Base-by-base conservation (phyloP, 495 filamentous ascomycete species). In the Apiosordaria backusii region DNA sequence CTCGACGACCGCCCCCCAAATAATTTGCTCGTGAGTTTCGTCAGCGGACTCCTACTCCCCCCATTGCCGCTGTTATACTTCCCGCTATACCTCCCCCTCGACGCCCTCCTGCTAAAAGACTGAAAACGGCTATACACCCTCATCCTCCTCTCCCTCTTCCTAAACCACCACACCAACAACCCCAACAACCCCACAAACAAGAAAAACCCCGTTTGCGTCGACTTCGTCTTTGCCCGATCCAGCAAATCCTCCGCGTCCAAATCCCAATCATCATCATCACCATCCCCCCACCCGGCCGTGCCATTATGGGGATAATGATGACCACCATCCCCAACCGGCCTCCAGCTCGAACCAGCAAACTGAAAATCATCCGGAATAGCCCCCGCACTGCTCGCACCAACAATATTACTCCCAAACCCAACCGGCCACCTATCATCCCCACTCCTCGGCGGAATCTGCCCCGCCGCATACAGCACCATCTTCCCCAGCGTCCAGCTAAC, bases 401-500 rank as follows among this genome's bases (percentile, higher is more conserved):
- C 59, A 40, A 22, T 4, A 72, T 99, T 98, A 79, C 85, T 90
- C 53, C 95, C 95, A 72, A 98, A 98, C 1, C 95, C 95, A 9
- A 99, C 96, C 0, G 92, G 90, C 5, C 90, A 80, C 6, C 71
- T 71, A 59, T 79, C 72, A 59, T 88, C 82, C 27, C 83, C 78
- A 2, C 79, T 77, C 13, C 82, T 79, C 0, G 90, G 83, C 0
- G 90, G 89, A 18, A 98, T 83, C 75, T 97, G 92, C 5, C 91
- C 93, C 6, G 95, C 88, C 0, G 94, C 95, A 70, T 98, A 99
- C 22, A 99, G 85, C n/a, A 98, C 88, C 83, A 98, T 97, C 77
- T 97, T 97, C 3, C 95, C 95, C 0, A 99, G 80, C 0, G 95
- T 98, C 95, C 95, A 99, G 79, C 91, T 96, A n/a, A 99, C 91